phyloP scores from a whole-genome alignment of 345 rosid genomes.

The Salix udensis region DNA sequence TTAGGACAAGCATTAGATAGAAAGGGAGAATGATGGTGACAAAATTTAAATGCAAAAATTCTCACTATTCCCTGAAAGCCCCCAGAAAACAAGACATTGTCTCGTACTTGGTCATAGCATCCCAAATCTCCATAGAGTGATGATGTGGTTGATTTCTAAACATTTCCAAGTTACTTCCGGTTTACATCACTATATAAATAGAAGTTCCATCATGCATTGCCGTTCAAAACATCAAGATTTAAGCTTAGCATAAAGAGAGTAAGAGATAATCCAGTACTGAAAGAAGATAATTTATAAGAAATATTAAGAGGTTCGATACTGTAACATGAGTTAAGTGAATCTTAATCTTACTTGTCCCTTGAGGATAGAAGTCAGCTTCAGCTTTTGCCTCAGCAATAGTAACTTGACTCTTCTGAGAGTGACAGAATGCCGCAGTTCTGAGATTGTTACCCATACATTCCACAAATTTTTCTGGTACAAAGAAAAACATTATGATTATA shows the following conservation, averaged over 20 bases:
- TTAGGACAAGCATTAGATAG: background rate
- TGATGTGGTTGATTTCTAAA: background rate
- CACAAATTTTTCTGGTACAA: constrained; percentile 65
- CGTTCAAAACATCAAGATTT: background rate
- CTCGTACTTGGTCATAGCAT: background rate
- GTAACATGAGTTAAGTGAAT: constrained; percentile 10
- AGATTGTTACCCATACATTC: constrained; percentile 79
- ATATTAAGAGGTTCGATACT: constrained; percentile 1
- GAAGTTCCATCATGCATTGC: background rate
- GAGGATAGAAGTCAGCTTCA: constrained; percentile 78
- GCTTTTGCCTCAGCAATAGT: constrained; percentile 62
- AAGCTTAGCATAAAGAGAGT: background rate
- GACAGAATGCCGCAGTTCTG: constrained; percentile 71
- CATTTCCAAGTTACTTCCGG: background rate
- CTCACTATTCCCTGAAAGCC: background rate
- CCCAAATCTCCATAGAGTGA: background rate
- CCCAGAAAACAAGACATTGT: background rate
- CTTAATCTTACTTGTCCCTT: constrained; percentile 71
- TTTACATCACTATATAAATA: background rate
- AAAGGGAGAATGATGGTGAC: background rate
- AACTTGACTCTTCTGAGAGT: constrained; percentile 74
- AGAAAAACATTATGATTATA: constrained; percentile 7
- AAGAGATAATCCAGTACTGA: constrained; percentile 1
- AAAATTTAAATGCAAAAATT: background rate
- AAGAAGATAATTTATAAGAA: background rate